These are phyloP conservation scores for Blastobotrys ciferrii DNA, from an alignment of 1,139 yeast genomes.

Conservation along the genomic window DNA sequence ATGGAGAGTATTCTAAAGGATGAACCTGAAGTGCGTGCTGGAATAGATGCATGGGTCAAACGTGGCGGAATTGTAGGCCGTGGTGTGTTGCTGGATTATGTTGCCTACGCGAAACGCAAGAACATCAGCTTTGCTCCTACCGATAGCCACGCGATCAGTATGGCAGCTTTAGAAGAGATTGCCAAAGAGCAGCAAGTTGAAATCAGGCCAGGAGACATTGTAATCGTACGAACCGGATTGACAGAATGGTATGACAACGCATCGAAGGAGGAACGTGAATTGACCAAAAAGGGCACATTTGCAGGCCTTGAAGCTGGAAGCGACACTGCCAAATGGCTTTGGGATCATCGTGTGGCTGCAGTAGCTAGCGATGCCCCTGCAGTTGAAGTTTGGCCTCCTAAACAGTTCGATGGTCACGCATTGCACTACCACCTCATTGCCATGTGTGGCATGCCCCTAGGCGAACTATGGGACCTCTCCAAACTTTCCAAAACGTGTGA, in stretches of 20 bases:
- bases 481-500: conserved; percentile 25
- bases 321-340: conserved; percentile 27
- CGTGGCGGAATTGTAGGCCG: conserved; percentile 34
- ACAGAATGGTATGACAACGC: conserved; percentile 30
- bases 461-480: conserved; percentile 22
- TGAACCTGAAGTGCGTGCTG: conserved; percentile 24
- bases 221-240: conserved; percentile 34
- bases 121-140: conserved; percentile 30
- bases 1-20: conserved; percentile 24
- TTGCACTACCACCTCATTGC: conserved; percentile 19
- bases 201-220: conserved; percentile 32
- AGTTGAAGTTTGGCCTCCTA: conserved; percentile 45
- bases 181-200: conserved; percentile 23
- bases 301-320: conserved; percentile 28
- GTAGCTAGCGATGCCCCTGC: conserved; percentile 34
- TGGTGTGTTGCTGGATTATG: conserved; percentile 37
- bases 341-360: conserved; percentile 32
- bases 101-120: conserved; percentile 29
- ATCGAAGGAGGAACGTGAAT: conserved; percentile 7
- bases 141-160: conserved; percentile 27
- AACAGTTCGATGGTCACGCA: conserved; percentile 46
- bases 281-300: conserved; percentile 15
- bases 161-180: conserved; percentile 26
- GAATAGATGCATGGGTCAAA: conserved; percentile 34
- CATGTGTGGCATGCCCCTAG: conserved; percentile 25